Percentiles rank a stretch among this genome's conserved stretches.
Conservation (phyloP, 495 filamentous ascomycete species). For the Aspergillus ostianus region DNA sequence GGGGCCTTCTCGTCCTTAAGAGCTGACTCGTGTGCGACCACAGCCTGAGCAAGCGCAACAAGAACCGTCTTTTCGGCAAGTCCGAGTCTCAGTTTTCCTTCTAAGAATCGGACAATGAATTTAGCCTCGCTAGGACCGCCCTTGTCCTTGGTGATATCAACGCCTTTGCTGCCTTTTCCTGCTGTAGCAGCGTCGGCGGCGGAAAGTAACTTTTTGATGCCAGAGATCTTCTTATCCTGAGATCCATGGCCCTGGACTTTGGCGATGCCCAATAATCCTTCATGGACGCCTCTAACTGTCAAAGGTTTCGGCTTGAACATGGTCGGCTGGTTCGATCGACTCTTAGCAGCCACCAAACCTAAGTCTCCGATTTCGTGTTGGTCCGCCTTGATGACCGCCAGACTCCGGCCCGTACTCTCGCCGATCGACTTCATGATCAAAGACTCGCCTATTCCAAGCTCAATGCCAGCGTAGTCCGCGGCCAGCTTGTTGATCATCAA, state of each 20-base stretch:
- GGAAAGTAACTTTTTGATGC: slow-evolving; percentile 91
- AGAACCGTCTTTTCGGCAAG: slow-evolving; percentile 91
- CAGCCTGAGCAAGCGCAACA: slow-evolving; percentile 82
- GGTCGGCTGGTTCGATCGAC: slow-evolving; percentile 86
- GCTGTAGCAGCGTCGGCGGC: slow-evolving; percentile 70
- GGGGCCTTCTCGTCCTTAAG: slow-evolving; percentile 64
- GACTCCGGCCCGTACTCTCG: slow-evolving; percentile 84
- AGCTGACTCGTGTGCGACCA: slow-evolving; percentile 76
- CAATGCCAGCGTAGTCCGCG: slow-evolving; percentile 92
- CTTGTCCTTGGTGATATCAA: slow-evolving; percentile 89
- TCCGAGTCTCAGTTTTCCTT: slow-evolving; percentile 89
- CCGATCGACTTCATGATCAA: slow-evolving; percentile 98
- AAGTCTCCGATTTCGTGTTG: slow-evolving; percentile 96
- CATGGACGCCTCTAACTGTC: slow-evolving; percentile 81
- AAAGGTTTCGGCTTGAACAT: slow-evolving; percentile 97
- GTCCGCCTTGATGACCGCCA: slow-evolving; percentile 85
- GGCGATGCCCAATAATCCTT: slow-evolving; percentile 85
- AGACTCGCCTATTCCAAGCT: slow-evolving; percentile 95
- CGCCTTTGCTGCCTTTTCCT: slow-evolving; percentile 63
- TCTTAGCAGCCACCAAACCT: slow-evolving; percentile 92
- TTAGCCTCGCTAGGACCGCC: slow-evolving; percentile 94
- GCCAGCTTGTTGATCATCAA: slow-evolving; percentile 98
- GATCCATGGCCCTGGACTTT: slow-evolving; percentile 82
- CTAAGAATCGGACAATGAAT: slow-evolving; percentile 85
- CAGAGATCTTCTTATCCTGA: slow-evolving; percentile 85